phyloP scores from a whole-genome alignment of 1,284 basidiomycete genomes.

The Leccinum subrobustum region DNA sequence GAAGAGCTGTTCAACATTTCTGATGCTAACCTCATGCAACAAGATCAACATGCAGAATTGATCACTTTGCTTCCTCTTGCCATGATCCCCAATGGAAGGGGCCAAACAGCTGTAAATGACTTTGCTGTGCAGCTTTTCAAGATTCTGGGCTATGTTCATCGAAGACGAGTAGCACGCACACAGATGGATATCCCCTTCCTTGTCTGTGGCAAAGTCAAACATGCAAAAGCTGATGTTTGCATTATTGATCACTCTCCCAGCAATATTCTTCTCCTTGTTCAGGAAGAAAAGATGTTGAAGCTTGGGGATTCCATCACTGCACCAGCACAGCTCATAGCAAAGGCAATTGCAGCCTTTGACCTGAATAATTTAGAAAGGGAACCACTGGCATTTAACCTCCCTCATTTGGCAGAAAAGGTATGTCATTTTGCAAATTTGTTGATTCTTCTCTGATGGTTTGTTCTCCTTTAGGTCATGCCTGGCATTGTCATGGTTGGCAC shows the following conservation, averaged over 20 bases:
- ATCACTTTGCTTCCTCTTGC: neutral
- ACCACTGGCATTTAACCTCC: neutral
- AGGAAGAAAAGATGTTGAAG: neutral
- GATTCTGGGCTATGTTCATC: neutral
- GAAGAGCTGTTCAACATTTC: neutral
- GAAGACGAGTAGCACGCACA: neutral
- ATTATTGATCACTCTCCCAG: neutral
- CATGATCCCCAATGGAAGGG: neutral
- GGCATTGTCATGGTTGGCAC: neutral
- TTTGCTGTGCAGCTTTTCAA: neutral
- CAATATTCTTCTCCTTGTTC: neutral
- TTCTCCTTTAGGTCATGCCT: neutral
- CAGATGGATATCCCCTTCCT: neutral
- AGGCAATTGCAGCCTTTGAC: neutral
- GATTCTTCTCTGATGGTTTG: neutral
- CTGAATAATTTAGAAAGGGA: neutral
- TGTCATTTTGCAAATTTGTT: neutral
- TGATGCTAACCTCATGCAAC: neutral
- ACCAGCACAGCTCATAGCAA: neutral
- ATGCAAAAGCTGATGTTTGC: neutral
- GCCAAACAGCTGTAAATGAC: neutral
- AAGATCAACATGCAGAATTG: neutral
- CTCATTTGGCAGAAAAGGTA: neutral
- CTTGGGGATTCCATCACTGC: neutral
- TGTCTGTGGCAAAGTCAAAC: neutral